Percentiles rank a stretch among this genome's conserved stretches.
Evolutionary conservation across 164 flowering plant species (phyloP).

Genomic region (Euptelea pleiosperma): DNA sequence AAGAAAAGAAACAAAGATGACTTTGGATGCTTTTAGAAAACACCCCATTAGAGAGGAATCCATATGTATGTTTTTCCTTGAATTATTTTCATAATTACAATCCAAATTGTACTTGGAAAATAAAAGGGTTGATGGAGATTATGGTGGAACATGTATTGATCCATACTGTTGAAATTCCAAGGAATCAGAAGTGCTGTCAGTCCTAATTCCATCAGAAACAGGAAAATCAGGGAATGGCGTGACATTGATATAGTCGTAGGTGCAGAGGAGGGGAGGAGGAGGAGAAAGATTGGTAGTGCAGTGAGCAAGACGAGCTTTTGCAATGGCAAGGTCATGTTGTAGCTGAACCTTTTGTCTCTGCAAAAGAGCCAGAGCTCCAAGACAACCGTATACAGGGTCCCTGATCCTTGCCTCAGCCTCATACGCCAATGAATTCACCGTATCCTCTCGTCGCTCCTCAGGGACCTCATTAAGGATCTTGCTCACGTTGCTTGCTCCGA

Average conservation of each 20-base stretch:
- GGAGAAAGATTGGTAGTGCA: conserved; percentile 4
- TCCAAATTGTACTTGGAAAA: too few species aligned
- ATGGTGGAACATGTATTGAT: neutral
- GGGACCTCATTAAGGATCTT: conserved; percentile 71
- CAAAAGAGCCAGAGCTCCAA: conserved; percentile 66
- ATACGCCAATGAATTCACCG: conserved; percentile 62
- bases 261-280: neutral
- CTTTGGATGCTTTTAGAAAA: too few species aligned
- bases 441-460: conserved; percentile 56
- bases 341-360: conserved; percentile 61
- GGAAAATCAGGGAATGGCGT: neutral
- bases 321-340: conserved; percentile 65
- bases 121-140: neutral
- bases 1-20: too few species aligned
- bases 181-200: neutral
- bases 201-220: neutral
- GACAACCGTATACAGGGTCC: conserved; percentile 85
- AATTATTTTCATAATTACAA: too few species aligned
- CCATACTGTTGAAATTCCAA: neutral
- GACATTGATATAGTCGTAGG: neutral
- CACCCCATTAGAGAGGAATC: too few species aligned
- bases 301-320: conserved; percentile 61
- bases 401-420: conserved; percentile 77
- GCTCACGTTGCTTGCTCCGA: conserved; percentile 85
- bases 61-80: too few species aligned